phyloP scores from a whole-genome alignment of 306 rosid genomes.

The Astragalus membranaceus region DNA sequence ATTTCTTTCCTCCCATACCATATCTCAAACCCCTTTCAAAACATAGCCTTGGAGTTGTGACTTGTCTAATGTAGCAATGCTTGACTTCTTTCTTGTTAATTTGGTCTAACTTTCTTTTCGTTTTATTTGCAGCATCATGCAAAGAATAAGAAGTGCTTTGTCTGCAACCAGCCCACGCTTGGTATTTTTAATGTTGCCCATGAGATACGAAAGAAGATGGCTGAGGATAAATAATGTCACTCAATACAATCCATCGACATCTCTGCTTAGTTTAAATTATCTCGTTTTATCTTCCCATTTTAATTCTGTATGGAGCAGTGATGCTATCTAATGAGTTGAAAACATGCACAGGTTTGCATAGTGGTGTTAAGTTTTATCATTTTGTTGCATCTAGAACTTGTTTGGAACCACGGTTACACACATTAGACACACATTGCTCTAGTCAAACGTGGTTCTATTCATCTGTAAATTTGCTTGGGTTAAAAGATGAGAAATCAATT shows the following conservation, averaged over 20 bases:
- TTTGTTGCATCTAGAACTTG: background rate
- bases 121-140: conserved; percentile 55
- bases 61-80: background rate
- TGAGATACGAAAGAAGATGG: conserved; percentile 50
- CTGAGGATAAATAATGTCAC: conserved; percentile 37
- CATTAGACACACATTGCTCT: too few relatives aligned
- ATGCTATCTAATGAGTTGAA: background rate
- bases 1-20: too few relatives aligned
- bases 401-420: too few relatives aligned
- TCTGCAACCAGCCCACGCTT: conserved; percentile 70
- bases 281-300: background rate
- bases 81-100: background rate
- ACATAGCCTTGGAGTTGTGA: background rate
- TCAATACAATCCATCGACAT: background rate
- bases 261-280: background rate
- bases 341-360: background rate
- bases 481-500: too few relatives aligned
- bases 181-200: conserved; percentile 71
- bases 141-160: conserved; percentile 78
- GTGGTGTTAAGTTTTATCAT: background rate
- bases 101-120: background rate
- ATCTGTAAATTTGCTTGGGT: too few relatives aligned
- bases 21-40: too few relatives aligned
- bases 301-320: background rate
- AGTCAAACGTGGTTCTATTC: too few relatives aligned